Base-by-base conservation (phyloP, 352 stramenopile species). In the Bremia lactucae region DNA sequence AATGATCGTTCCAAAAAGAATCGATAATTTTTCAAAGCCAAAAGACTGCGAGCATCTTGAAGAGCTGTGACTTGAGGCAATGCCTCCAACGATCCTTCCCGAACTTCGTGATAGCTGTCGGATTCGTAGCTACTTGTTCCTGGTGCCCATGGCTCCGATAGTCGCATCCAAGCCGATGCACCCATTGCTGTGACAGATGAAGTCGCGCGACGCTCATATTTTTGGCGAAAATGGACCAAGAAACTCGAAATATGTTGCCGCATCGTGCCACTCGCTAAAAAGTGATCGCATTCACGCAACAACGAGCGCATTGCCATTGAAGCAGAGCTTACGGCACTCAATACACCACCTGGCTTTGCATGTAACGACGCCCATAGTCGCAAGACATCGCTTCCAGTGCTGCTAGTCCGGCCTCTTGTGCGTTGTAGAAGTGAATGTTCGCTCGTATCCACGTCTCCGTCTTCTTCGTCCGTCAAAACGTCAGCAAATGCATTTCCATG, bases 1-100 rank as follows among this genome's bases (percentile, higher is more conserved):
- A 88, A 53, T 6, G 69, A 65, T 20, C 71, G 62, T 48, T 88
- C 76, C 15, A 88, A 26, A 37, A 83, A 88, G 35, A 83, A 82
- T 0, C 76, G 70, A 45, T 84, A 88, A 39, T 71, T 80, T 48
- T 83, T 83, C 1, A 88, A 37, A 1, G 76, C 76, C 8, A 76
- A 34, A 21, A 84, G 21, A 49, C 68, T 75, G 6, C 70, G 64
- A 4, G 65, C 58, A 26, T 85, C 66, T 23, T 76, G 66, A 26
- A 75, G 38, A 8, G 42, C 65, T 6, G 56, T 69, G 20, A 72
- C 52, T n/a, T 54, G 47, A 2, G 55, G 47, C 7, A 36, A 49
- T 25, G 53, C 42, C 15, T 41, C 40, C 11, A 62, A 29, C 3
- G 57, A 62, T 0, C 57, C 46, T 18, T 62, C 57, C 2, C 57